Conservation (phyloP, 352 stramenopile species). For the Pythium biforme region DNA sequence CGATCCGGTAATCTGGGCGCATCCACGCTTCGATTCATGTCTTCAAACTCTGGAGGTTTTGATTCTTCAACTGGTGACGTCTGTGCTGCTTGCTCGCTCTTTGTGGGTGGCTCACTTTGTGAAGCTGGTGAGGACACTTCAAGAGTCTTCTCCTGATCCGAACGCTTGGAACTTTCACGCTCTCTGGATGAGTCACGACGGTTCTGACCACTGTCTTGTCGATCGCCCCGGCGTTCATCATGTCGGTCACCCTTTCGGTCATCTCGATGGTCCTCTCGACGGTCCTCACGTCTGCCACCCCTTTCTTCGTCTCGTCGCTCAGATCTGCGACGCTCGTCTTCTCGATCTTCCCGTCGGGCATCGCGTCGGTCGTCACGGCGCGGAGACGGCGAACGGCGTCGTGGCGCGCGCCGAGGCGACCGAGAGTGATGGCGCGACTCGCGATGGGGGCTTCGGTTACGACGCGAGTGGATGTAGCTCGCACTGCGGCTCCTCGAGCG, state of each 20-base stretch:
- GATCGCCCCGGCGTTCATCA: background rate
- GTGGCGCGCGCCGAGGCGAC: no score
- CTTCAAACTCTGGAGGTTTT: background rate
- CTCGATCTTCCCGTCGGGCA: background rate
- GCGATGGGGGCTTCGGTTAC: constrained; percentile 17
- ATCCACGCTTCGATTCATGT: background rate
- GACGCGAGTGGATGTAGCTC: constrained; percentile 26
- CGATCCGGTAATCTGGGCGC: background rate
- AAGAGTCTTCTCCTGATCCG: background rate
- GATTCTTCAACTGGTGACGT: background rate
- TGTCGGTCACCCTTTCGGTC: background rate
- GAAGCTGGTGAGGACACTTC: background rate
- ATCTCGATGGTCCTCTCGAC: background rate
- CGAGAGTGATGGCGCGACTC: no score
- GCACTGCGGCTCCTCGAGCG: constrained; percentile 5
- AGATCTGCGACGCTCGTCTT: background rate
- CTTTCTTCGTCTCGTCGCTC: background rate
- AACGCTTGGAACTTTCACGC: background rate
- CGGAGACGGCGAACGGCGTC: background rate
- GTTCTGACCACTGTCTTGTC: background rate
- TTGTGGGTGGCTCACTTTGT: background rate
- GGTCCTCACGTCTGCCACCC: background rate
- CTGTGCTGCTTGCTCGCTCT: background rate
- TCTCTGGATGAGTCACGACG: background rate
- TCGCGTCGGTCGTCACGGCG: background rate